phyloP scores from a whole-genome alignment of 257 asterid genomes.

The Plantago ovata region DNA sequence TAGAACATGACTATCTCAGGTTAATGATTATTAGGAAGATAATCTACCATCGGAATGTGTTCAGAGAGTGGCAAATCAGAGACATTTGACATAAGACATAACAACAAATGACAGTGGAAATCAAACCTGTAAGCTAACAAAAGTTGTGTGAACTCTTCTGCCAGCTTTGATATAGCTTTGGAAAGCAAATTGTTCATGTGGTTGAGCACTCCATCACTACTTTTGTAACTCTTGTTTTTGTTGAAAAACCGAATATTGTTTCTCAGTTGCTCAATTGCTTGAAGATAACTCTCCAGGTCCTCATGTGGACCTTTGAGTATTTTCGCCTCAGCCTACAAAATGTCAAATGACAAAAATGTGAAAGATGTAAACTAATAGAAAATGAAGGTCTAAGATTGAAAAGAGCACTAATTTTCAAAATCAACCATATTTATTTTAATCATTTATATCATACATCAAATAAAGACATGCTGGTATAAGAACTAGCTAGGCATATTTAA shows the following conservation, averaged over 20 bases:
- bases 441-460: too few species aligned
- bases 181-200: conserved; percentile 79
- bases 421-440: not conserved
- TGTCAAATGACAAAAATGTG: conserved; percentile 13
- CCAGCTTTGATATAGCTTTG: conserved; percentile 94
- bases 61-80: too few species aligned
- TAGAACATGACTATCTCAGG: not conserved
- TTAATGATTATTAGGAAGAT: conserved; percentile 2
- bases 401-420: conserved; percentile 10
- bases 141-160: conserved; percentile 89
- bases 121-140: conserved; percentile 73
- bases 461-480: too few species aligned
- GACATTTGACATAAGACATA: too few species aligned
- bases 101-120: conserved; percentile 9
- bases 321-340: conserved; percentile 84
- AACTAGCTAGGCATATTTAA: too few species aligned
- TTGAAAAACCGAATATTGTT: conserved; percentile 77
- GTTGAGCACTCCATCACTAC: conserved; percentile 93
- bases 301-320: conserved; percentile 97
- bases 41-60: not conserved
- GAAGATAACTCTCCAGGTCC: conserved; percentile 92
- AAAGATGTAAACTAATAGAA: conserved; percentile 9
- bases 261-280: conserved; percentile 89
- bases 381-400: conserved; percentile 4
- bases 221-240: conserved; percentile 91